These are phyloP conservation scores for Neofusicoccum laricinum DNA, from an alignment of 2,329 filamentous ascomycete species.

Conservation along the genomic window DNA sequence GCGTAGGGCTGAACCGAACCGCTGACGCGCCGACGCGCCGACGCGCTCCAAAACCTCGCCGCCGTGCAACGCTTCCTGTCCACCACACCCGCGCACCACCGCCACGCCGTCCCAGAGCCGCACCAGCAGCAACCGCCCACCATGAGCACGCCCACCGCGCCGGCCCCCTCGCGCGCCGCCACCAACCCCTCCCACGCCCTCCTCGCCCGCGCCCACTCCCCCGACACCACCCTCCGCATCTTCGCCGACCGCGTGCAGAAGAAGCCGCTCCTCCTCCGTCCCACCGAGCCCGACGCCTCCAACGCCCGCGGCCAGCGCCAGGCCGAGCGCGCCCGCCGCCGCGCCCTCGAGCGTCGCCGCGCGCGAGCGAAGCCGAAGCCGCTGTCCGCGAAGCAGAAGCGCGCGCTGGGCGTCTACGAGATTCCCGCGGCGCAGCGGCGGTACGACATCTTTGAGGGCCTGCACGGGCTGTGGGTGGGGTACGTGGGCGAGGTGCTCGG, in stretches of 20 bases:
- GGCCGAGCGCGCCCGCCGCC: conserved; percentile 10
- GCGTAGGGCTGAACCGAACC: too few species aligned
- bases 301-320: conserved; percentile 50
- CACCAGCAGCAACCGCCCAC: background rate
- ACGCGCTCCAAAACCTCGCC: too few species aligned
- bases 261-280: conserved; percentile 74
- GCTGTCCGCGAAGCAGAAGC: conserved; percentile 76
- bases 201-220: conserved; percentile 75
- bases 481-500: conserved; percentile 84
- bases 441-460: conserved; percentile 72
- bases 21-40: too few species aligned
- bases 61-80: too few species aligned
- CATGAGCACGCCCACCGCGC: background rate
- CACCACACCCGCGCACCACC: too few species aligned
- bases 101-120: too few species aligned
- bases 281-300: conserved; percentile 65
- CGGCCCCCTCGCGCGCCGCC: background rate
- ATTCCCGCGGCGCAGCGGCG: conserved; percentile 66
- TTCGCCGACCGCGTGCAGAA: conserved; percentile 80
- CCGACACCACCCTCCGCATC: conserved; percentile 66
- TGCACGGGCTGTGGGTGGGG: conserved; percentile 76
- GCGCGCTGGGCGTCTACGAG: conserved; percentile 68
- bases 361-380: conserved; percentile 59
- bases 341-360: conserved; percentile 18
- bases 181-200: conserved; percentile 48